Evolutionary conservation across 2,329 filamentous ascomycete species (phyloP).

Genomic region (Talaromyces sp.): DNA sequence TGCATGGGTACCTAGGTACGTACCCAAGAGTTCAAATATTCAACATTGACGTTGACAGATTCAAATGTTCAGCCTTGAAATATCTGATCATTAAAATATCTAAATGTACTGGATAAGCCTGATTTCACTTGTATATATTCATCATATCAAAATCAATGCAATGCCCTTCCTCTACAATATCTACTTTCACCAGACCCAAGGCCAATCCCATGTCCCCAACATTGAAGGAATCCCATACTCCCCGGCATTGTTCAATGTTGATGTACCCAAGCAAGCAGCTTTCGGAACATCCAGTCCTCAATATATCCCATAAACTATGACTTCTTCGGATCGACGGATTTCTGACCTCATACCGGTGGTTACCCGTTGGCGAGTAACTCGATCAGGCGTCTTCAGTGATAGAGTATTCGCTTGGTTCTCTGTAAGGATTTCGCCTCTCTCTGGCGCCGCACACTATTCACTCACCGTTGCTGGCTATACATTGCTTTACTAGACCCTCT

Average conservation of each 20-base stretch:
- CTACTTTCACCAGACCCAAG: too few relatives aligned
- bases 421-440: neutral
- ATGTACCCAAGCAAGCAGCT: neutral
- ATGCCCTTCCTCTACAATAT: too few relatives aligned
- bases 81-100: neutral
- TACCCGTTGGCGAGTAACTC: neutral
- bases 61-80: neutral
- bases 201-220: too few relatives aligned
- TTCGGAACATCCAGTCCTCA: neutral
- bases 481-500: neutral
- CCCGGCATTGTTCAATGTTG: neutral
- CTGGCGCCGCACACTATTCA: neutral
- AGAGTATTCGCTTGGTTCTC: neutral
- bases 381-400: neutral
- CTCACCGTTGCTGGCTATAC: neutral
- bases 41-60: neutral
- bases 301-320: neutral
- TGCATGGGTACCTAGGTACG: too few relatives aligned
- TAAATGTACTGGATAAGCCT: neutral
- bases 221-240: neutral
- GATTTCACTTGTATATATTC: neutral
- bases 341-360: neutral
- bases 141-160: too few relatives aligned
- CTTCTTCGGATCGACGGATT: neutral
- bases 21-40: too few relatives aligned